Evolutionary conservation across 1,139 yeast genomes (phyloP), one percentile per base, ranked within the genome.

Genomic region (Suhomyces panamericanus): DNA sequence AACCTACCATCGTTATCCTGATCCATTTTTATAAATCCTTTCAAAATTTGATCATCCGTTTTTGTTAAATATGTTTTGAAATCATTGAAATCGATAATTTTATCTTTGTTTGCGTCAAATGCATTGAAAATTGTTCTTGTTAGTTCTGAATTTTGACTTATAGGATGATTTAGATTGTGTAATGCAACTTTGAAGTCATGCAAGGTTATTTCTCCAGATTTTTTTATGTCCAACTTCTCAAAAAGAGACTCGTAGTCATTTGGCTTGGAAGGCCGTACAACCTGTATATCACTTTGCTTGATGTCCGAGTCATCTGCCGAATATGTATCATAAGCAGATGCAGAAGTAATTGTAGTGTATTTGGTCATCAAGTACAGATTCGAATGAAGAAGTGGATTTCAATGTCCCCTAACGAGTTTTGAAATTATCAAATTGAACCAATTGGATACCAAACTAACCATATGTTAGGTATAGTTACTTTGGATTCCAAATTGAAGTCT

Each of bases 1-100:
- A 90, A 74, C 49, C 66, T 77, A 1, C 97, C 96, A 59, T 88
- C 96, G 42, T 82, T 70, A 58, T 89, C 91, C 43, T 70, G 70
- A 63, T 90, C 97, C 35, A 90, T 76, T 48, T 73, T 76, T 43
- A 73, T 70, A 60, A 90, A 90, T 0, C 96, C 93, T 39, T 66
- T 70, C 43, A 78, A 74, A 46, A 90, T 83, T 60, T 87, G 93
- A 31, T 70, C 71, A 55, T 87, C 95, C 1, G 93, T 86, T 16
- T 73, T 70, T 4, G 70, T 62, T 30, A 85, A 76, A 60, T 85
- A 87, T 32, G 67, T 63, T 51, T 79, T 76, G 58, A 87, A 86
- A 58, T 85, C 89, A 24, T 70, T 68, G 49, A 75, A 80, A 56
- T 83, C 85, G 22, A 85, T 74, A 9, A 71, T 66, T 22, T 77